A percentile compares a stretch with the other conserved stretches of the same genome.
Evolutionary conservation across 176 grass and related monocot species (phyloP).

Genomic region (Rhipidocladum racemiflorum): DNA sequence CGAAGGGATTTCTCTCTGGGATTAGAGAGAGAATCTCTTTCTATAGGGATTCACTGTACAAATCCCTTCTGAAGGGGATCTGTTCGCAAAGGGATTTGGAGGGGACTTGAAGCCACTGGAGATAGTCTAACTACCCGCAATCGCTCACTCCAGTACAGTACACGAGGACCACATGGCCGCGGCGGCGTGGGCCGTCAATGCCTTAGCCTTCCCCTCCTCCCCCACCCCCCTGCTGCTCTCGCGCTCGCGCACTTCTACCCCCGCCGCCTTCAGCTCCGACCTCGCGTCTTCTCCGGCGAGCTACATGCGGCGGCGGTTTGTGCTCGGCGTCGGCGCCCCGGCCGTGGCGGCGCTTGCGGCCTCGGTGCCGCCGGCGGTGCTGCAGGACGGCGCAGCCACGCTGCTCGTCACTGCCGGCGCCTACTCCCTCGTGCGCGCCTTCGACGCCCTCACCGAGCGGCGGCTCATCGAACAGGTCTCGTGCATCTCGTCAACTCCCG

Average conservation of each 20-base stretch:
- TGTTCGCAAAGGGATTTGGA: too few species aligned
- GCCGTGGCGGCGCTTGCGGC: conserved; percentile 35
- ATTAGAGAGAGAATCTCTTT: too few species aligned
- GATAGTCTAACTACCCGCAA: too few species aligned
- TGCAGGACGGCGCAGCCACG: conserved; percentile 55
- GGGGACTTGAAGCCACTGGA: too few species aligned
- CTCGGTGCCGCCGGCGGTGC: conserved; percentile 16
- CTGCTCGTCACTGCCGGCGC: conserved; percentile 55
- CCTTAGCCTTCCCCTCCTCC: neutral
- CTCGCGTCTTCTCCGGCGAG: neutral
- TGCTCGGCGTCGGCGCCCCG: conserved; percentile 20
- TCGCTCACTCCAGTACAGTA: neutral
- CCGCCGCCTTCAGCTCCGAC: neutral
- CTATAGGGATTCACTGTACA: too few species aligned
- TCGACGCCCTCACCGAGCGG: conserved; percentile 60
- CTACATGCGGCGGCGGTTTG: conserved; percentile 16
- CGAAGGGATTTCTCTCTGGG: too few species aligned
- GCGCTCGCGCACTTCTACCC: neutral
- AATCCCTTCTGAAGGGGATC: too few species aligned
- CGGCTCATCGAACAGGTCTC: conserved; percentile 75
- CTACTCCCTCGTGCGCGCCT: conserved; percentile 62
- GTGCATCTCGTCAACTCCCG: neutral
- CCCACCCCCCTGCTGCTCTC: conserved; percentile 22
- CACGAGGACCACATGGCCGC: conserved; percentile 10
- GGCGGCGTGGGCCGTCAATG: neutral